Conservation (phyloP, 2,329 filamentous ascomycete species). For the Intubia oerlemansii region DNA sequence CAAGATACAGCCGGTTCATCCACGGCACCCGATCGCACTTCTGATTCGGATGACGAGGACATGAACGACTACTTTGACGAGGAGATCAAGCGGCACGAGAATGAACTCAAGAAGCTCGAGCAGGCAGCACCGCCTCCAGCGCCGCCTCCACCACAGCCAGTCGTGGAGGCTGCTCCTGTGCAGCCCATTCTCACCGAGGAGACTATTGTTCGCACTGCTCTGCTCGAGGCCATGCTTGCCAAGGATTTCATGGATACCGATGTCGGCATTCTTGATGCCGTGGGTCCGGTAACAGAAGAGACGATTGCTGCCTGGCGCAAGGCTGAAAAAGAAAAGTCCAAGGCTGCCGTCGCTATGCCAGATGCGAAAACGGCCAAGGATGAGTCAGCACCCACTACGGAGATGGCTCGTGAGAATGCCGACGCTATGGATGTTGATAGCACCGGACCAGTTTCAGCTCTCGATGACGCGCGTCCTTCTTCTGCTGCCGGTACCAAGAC, state of each 20-base stretch:
- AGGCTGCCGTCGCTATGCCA: too few species aligned
- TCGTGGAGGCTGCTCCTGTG: constrained; percentile 16
- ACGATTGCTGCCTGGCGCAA: constrained; percentile 10
- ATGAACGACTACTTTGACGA: constrained; percentile 33
- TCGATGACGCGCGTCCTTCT: too few species aligned
- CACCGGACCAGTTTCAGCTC: too few species aligned
- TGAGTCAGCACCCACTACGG: too few species aligned
- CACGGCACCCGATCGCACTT: constrained; percentile 9
- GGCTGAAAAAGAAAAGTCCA: too few species aligned
- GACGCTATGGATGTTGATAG: too few species aligned
- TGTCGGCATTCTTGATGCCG: constrained; percentile 20
- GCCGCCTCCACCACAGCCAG: too few species aligned
- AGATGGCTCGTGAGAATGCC: too few species aligned
- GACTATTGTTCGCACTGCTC: constrained; percentile 22
- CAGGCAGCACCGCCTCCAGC: too few species aligned
- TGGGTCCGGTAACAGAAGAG: constrained; percentile 19
- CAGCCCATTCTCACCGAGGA: too few species aligned
- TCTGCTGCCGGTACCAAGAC: too few species aligned
- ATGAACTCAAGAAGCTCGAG: constrained; percentile 22
- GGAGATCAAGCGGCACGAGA: constrained; percentile 29
- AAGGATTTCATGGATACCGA: constrained; percentile 23
- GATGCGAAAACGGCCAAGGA: too few species aligned
- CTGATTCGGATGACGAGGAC: constrained; percentile 35
- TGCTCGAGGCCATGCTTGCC: constrained; percentile 24
- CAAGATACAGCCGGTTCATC: constrained; percentile 1